Evolutionary conservation across 2,329 filamentous ascomycete genomes (phyloP).

Genomic region (Fusarium sp.): DNA sequence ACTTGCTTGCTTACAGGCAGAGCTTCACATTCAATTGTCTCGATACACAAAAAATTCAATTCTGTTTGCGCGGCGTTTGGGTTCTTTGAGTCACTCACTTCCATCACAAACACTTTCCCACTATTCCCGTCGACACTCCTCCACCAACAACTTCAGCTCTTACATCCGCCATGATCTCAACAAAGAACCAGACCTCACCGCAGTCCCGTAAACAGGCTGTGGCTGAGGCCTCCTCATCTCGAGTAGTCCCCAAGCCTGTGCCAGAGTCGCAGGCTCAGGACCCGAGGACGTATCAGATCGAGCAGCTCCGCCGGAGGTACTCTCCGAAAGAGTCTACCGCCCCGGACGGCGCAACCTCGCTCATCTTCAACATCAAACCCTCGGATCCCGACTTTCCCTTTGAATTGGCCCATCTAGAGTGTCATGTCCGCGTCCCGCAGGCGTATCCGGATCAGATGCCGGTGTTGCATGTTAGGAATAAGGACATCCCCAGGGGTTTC

Average conservation of each 20-base stretch:
- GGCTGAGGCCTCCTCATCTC: conserved; percentile 54
- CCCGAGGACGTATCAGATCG: conserved; percentile 78
- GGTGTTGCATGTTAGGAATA: conserved; percentile 72
- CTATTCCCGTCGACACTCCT: conserved; percentile 8
- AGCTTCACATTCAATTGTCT: not conserved
- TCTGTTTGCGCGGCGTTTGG: conserved; percentile 22
- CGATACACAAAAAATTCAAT: not conserved
- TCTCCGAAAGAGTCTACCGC: conserved; percentile 57
- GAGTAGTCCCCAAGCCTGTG: conserved; percentile 72
- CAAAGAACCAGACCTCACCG: conserved; percentile 43
- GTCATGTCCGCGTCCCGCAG: conserved; percentile 72
- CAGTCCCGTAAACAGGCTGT: conserved; percentile 58
- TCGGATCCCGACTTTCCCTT: conserved; percentile 89
- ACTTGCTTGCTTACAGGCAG: not conserved
- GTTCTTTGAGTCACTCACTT: conserved; percentile 7
- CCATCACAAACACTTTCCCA: not conserved
- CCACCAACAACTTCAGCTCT: conserved; percentile 6
- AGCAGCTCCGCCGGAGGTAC: conserved; percentile 77
- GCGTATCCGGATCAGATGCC: conserved; percentile 70
- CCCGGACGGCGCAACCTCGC: conserved; percentile 61
- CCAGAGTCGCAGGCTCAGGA: conserved; percentile 72
- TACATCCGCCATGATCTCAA: conserved; percentile 51
- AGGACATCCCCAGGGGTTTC: conserved; percentile 76
- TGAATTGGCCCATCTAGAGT: conserved; percentile 75
- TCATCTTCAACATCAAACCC: conserved; percentile 74